phyloP scores from a whole-genome alignment of 768 basidiomycete species.

The Calocybe gangraenosa region DNA sequence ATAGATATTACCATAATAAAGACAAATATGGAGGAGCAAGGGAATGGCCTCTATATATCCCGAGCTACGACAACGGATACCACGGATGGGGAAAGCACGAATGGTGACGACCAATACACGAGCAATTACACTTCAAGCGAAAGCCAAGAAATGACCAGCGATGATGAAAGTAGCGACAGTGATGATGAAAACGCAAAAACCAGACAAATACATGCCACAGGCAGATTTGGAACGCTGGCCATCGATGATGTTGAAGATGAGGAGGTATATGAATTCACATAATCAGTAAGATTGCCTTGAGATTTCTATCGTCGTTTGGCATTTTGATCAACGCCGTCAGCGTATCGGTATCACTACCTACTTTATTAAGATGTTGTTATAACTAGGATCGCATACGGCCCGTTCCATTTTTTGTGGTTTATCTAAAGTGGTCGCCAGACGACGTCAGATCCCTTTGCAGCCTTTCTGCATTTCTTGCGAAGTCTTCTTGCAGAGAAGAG shows the following conservation, averaged over 20 bases:
- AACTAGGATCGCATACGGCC: too few relatives aligned
- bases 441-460: too few relatives aligned
- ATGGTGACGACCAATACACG: constrained; percentile 26
- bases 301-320: too few relatives aligned
- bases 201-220: constrained; percentile 20
- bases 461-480: too few relatives aligned
- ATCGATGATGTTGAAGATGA: constrained; percentile 27
- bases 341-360: too few relatives aligned
- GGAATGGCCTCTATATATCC: constrained; percentile 58
- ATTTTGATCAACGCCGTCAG: too few relatives aligned
- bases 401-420: too few relatives aligned
- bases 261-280: background rate
- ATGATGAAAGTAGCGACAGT: constrained; percentile 15
- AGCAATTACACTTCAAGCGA: constrained; percentile 22
- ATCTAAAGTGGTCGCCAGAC: too few relatives aligned
- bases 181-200: constrained; percentile 18
- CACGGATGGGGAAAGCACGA: constrained; percentile 26
- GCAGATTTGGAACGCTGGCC: constrained; percentile 39
- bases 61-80: constrained; percentile 29
- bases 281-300: background rate
- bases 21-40: constrained; percentile 23
- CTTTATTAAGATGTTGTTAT: too few relatives aligned
- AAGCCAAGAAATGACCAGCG: constrained; percentile 18
- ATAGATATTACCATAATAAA: constrained; percentile 23
- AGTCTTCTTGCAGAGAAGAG: too few relatives aligned